A percentile compares a stretch with the other conserved stretches of the same genome.
Evolutionary conservation across 768 basidiomycete species (phyloP).

Genomic region (Dictyophora rubrovolvata): DNA sequence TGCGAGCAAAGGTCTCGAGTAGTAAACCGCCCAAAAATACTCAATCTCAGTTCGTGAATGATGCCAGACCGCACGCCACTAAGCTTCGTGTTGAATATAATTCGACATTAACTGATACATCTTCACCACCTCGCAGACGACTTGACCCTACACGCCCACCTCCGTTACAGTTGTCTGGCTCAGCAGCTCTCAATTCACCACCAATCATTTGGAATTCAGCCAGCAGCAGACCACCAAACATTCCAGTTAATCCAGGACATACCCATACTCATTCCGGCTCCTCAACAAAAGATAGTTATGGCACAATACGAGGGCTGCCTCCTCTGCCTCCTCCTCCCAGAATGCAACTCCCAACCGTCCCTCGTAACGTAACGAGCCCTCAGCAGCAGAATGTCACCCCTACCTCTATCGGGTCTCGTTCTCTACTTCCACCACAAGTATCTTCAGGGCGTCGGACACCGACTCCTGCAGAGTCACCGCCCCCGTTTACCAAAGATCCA

Average conservation of each 20-base stretch:
- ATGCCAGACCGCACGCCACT: background rate
- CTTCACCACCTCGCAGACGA: slow-evolving; percentile 25
- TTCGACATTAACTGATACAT: background rate
- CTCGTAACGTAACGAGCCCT: slow-evolving; percentile 26
- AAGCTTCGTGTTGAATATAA: background rate
- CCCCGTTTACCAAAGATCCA: slow-evolving; percentile 25
- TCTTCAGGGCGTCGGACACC: slow-evolving; percentile 42
- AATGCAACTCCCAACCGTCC: slow-evolving; percentile 11
- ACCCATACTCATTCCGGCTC: slow-evolving; percentile 18
- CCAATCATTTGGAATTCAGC: slow-evolving; percentile 51
- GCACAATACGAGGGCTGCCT: slow-evolving; percentile 43
- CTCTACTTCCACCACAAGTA: slow-evolving; percentile 20
- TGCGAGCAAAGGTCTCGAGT: slow-evolving; percentile 47
- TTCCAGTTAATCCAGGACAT: slow-evolving; percentile 21
- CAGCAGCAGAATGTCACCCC: slow-evolving; percentile 2
- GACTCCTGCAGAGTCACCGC: slow-evolving; percentile 39
- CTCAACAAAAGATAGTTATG: slow-evolving; percentile 16
- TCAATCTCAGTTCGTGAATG: background rate
- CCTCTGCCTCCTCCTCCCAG: slow-evolving; percentile 32
- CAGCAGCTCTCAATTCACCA: slow-evolving; percentile 54
- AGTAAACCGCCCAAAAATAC: background rate
- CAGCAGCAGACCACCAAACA: slow-evolving; percentile 27
- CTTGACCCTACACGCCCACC: slow-evolving; percentile 63
- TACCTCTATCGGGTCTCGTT: background rate
- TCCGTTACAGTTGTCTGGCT: slow-evolving; percentile 61